Evolutionary conservation across 441 rosid genomes (phyloP).

Genomic region (Macaranga tanarius): DNA sequence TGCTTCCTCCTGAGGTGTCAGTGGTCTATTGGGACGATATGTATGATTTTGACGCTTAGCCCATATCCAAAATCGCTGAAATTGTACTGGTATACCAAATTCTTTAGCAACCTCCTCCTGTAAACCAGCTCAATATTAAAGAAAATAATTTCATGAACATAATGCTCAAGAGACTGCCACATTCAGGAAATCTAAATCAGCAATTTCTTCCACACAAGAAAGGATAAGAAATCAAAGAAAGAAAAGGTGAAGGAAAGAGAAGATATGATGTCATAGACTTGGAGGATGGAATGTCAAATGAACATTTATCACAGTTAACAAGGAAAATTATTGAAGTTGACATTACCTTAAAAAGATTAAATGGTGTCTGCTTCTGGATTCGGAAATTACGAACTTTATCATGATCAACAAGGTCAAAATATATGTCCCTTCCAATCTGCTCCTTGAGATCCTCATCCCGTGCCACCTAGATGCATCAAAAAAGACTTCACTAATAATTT

Average conservation of each 20-base stretch:
- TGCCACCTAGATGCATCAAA: conserved; percentile 59
- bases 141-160: not conserved
- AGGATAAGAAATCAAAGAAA: not conserved
- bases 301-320: not conserved
- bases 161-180: not conserved
- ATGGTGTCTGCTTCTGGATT: conserved; percentile 77
- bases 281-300: not conserved
- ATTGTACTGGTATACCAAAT: conserved; percentile 82
- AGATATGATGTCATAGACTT: not conserved
- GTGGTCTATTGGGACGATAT: conserved; percentile 92
- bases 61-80: conserved; percentile 95
- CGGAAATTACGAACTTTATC: conserved; percentile 88
- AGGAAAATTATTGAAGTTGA: not conserved
- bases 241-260: not conserved
- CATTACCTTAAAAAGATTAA: conserved; percentile 71
- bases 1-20: conserved; percentile 77
- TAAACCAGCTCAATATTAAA: conserved; percentile 26
- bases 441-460: conserved; percentile 84
- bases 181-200: not conserved
- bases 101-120: conserved; percentile 97
- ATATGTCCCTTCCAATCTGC: conserved; percentile 86
- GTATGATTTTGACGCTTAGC: conserved; percentile 98
- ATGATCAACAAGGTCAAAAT: conserved; percentile 93
- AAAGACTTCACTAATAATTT: conserved; percentile 19
- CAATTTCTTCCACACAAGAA: not conserved